A percentile compares a stretch with the other conserved stretches of the same genome.
These are phyloP conservation scores for Solanum chiquidenum DNA, from an alignment of 257 asterid genomes.

Conservation along the genomic window DNA sequence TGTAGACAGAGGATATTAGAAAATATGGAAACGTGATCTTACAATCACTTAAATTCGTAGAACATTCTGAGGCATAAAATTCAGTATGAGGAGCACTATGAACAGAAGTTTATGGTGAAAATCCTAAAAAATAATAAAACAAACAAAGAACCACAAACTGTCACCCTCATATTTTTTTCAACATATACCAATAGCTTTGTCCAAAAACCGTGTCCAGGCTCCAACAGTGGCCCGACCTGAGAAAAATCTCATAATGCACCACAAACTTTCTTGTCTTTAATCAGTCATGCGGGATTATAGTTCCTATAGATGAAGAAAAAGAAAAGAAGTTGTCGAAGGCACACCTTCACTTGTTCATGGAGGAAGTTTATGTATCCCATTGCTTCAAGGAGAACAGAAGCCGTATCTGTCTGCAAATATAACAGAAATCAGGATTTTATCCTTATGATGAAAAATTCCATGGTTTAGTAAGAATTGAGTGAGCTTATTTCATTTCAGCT, in stretches of 20 bases:
- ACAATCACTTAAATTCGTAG: background rate
- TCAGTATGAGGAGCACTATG: background rate
- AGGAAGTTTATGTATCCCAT: slow-evolving; percentile 83
- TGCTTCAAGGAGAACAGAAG: slow-evolving; percentile 82
- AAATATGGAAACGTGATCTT: background rate
- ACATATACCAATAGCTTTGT: background rate
- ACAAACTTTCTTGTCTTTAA: background rate
- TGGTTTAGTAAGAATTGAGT: background rate
- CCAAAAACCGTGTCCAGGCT: background rate
- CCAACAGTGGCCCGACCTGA: background rate
- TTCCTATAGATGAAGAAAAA: background rate
- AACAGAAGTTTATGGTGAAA: background rate
- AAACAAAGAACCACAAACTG: background rate
- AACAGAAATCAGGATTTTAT: background rate
- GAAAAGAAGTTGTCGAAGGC: background rate
- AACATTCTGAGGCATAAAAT: background rate
- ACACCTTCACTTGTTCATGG: slow-evolving; percentile 89
- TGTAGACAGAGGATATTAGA: background rate
- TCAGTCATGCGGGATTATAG: background rate
- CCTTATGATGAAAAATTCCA: background rate
- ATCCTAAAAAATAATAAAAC: background rate
- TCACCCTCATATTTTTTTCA: background rate
- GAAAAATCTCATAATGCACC: background rate
- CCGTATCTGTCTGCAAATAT: slow-evolving; percentile 69
- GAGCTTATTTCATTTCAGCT: background rate